These are phyloP conservation scores for Cystobasidium tubakii DNA, from an alignment of 768 basidiomycete genomes.

Conservation along the genomic window DNA sequence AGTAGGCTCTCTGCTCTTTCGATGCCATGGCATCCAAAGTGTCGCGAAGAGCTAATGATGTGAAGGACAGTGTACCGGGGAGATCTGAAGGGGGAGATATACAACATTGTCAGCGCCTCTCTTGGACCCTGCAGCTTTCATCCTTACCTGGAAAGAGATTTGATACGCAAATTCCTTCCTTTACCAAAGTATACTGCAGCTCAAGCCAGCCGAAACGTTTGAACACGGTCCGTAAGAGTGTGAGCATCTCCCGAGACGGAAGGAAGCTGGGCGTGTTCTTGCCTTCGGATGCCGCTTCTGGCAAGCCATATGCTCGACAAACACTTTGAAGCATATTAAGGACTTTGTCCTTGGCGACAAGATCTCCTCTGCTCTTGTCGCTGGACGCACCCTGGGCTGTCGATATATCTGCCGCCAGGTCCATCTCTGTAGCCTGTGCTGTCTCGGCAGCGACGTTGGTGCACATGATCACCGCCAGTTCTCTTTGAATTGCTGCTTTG, in stretches of 20 bases:
- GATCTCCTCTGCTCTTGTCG: constrained; percentile 43
- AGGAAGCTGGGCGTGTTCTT: constrained; percentile 11
- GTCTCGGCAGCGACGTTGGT: constrained; percentile 56
- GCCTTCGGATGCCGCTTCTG: neutral
- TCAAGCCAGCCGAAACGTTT: constrained; percentile 81
- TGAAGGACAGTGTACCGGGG: constrained; percentile 74
- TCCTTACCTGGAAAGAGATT: constrained; percentile 67
- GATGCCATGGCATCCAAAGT: constrained; percentile 64
- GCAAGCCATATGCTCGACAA: constrained; percentile 71
- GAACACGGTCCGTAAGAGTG: constrained; percentile 19
- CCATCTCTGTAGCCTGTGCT: constrained; percentile 32
- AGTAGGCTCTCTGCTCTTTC: constrained; percentile 59
- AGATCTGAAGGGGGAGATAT: constrained; percentile 59
- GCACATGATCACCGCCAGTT: constrained; percentile 76
- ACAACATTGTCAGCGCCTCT: neutral
- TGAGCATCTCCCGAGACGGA: constrained; percentile 24
- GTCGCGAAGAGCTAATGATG: constrained; percentile 75
- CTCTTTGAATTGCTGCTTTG: constrained; percentile 77
- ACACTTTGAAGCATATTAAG: constrained; percentile 60
- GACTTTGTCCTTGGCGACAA: constrained; percentile 38
- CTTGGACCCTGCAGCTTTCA: neutral
- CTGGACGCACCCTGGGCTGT: neutral
- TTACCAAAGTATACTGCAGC: constrained; percentile 83
- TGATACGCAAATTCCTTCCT: constrained; percentile 84
- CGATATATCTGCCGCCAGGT: neutral